Percentiles rank a stretch among this genome's conserved stretches.
Evolutionary conservation across 2,329 filamentous ascomycete genomes (phyloP).

Genomic region (Paraconiothyrium sp.): DNA sequence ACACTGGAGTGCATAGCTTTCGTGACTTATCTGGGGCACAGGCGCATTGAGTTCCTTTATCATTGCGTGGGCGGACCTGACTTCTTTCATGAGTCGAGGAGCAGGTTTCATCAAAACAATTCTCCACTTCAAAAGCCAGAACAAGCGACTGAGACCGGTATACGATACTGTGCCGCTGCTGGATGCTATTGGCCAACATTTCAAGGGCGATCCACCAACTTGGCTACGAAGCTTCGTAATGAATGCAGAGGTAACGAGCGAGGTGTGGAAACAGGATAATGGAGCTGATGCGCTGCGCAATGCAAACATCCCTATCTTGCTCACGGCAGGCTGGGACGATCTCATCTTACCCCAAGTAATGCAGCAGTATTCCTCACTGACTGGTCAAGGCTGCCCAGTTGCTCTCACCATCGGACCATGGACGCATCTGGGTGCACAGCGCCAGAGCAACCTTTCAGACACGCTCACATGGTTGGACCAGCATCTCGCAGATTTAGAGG

Average conservation of each 20-base stretch:
- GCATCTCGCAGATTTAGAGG: constrained; percentile 11
- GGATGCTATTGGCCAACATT: too few relatives aligned
- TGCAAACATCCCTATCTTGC: constrained; percentile 24
- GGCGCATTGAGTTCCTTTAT: constrained; percentile 19
- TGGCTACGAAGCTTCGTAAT: constrained; percentile 19
- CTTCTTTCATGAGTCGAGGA: background rate
- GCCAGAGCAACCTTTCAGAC: background rate
- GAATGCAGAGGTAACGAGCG: constrained; percentile 18
- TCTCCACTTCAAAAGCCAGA: too few relatives aligned
- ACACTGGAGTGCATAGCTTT: constrained; percentile 20
- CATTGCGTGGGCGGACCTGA: constrained; percentile 16
- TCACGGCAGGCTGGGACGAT: constrained; percentile 27
- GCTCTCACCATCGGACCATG: constrained; percentile 24
- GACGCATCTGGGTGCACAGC: constrained; percentile 17
- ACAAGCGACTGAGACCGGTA: too few relatives aligned
- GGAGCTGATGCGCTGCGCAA: constrained; percentile 18
- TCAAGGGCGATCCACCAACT: background rate
- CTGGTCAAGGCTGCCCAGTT: constrained; percentile 19
- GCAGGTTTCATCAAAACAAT: background rate
- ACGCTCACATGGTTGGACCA: constrained; percentile 22
- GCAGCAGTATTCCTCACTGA: constrained; percentile 25
- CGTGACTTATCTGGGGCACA: constrained; percentile 15
- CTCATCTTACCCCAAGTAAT: constrained; percentile 24
- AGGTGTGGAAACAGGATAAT: constrained; percentile 20
- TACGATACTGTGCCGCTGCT: too few relatives aligned